Percentiles rank a stretch among this genome's conserved stretches.
These are phyloP conservation scores for Mortierella antarctica DNA, from an alignment of 192 early-diverging fungal species.

Conservation along the genomic window DNA sequence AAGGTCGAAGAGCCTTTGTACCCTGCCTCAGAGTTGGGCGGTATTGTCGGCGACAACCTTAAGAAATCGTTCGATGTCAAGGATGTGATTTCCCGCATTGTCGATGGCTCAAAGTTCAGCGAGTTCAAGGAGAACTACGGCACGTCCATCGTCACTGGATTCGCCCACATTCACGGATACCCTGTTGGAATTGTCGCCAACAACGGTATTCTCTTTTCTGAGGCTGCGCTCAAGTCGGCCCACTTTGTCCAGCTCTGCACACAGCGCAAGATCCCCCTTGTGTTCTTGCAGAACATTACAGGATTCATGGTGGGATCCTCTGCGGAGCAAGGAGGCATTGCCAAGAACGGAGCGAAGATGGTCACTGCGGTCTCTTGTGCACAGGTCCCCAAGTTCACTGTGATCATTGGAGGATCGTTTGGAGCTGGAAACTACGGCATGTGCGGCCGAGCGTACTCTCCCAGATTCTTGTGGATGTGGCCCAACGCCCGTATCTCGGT, in stretches of 20 bases:
- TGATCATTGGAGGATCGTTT: conserved; percentile 81
- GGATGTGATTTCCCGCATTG: conserved; percentile 94
- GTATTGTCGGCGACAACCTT: conserved; percentile 94
- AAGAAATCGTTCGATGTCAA: conserved; percentile 88
- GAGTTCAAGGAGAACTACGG: conserved; percentile 97
- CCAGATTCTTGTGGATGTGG: conserved; percentile 97
- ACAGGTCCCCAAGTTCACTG: conserved; percentile 93
- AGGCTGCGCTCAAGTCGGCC: conserved; percentile 93
- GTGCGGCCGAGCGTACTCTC: conserved; percentile 94
- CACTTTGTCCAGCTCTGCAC: conserved; percentile 95
- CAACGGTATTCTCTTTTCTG: conserved; percentile 95
- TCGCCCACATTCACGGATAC: conserved; percentile 89
- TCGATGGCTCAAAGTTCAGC: conserved; percentile 89
- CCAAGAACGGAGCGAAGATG: conserved; percentile 97
- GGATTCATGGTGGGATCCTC: conserved; percentile 97
- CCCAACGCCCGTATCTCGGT: conserved; percentile 94
- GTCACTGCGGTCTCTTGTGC: conserved; percentile 95
- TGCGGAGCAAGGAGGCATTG: conserved; percentile 96
- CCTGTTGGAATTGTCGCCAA: conserved; percentile 96
- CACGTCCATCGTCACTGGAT: conserved; percentile 89
- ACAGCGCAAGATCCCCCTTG: conserved; percentile 87
- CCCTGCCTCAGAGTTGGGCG: conserved; percentile 83
- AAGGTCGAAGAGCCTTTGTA: conserved; percentile 84
- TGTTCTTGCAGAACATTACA: conserved; percentile 97
- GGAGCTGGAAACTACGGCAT: conserved; percentile 97